Base-by-base conservation (phyloP, 495 filamentous ascomycete genomes). In the Xylaria curta region DNA sequence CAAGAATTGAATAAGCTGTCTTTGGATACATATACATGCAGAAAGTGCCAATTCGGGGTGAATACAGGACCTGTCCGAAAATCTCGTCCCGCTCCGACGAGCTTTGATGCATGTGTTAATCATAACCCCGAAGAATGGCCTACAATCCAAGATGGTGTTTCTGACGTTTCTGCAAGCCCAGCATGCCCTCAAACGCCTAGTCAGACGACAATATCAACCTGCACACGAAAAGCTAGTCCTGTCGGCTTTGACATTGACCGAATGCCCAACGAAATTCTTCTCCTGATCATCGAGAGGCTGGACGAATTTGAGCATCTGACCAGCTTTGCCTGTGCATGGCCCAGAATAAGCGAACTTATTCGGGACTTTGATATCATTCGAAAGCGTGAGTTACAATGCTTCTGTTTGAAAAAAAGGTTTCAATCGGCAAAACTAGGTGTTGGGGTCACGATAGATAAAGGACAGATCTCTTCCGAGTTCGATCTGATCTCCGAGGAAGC, bases 321-420 rank as follows among this genome's bases (percentile, higher is more conserved):
- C 26, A 49, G 44, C 17, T 79, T 84, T 53, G 78, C 82, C 5
- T 60, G 78, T n/a, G 81, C 82, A 17, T 85, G 82, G 78, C 56
- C 70, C 2, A 69, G 79, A 56, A 70, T 86, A 42, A 79, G 79
- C 7, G 31, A 73, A 0, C 38, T 84, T 24, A 73, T 87, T 17
- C 66, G 68, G 8, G 74, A 73, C 21, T 83, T 79, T 68, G 82
- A 87, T 71, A 42, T 86, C 38, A 78, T 87, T 51, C 80, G 84
- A 1, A 76, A 78, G 36, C 80, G 85, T 28, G 85, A 87, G 67
- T 77, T 87, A 3, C 84, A 85, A 58, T 87, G 86, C 71, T 87
- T 86, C 76, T 83, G 81, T 26, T 76, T 86, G 15, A 87, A 87
- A 76, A 75, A 83, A 66, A 76, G 75, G 59, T 85, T 82, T 71